Percentiles rank a stretch among this genome's conserved stretches.
phyloP scores from a whole-genome alignment of 192 early-diverging fungal species.

The Backusella luteola region DNA sequence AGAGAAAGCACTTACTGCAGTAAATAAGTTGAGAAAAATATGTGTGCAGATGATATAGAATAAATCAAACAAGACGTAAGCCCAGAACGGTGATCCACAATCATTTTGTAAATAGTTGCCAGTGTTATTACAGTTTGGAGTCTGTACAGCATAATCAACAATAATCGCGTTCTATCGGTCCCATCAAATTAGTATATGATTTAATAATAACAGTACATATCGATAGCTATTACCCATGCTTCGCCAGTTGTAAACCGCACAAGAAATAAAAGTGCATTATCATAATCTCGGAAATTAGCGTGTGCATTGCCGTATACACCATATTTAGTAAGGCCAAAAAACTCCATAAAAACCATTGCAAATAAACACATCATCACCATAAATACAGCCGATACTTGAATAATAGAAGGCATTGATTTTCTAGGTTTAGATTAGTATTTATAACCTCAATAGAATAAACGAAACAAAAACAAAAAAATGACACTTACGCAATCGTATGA shows the following conservation, averaged over 20 bases:
- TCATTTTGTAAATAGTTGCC: conserved; percentile 44
- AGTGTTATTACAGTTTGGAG: conserved; percentile 49
- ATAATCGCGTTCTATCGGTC: conserved; percentile 47
- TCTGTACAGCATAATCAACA: conserved; percentile 47
- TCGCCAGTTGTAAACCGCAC: conserved; percentile 56
- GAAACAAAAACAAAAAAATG: not conserved
- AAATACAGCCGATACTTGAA: conserved; percentile 35
- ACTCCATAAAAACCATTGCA: conserved; percentile 55
- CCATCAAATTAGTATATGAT: not conserved
- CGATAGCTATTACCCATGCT: conserved; percentile 23
- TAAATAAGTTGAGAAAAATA: conserved; percentile 60
- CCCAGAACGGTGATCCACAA: conserved; percentile 51
- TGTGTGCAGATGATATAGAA: conserved; percentile 62
- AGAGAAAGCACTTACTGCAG: conserved; percentile 37
- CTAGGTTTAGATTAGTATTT: not conserved
- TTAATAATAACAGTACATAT: not conserved
- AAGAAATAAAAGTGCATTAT: conserved; percentile 44
- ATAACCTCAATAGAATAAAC: not conserved
- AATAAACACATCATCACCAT: conserved; percentile 42
- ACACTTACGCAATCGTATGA: conserved; percentile 31
- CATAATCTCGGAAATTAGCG: conserved; percentile 51
- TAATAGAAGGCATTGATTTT: conserved; percentile 31
- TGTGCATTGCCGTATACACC: conserved; percentile 38
- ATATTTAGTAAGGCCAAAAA: conserved; percentile 55
- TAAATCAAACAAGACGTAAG: conserved; percentile 51